phyloP scores from a whole-genome alignment of 2,329 filamentous ascomycete genomes.

The Phoma sp. region DNA sequence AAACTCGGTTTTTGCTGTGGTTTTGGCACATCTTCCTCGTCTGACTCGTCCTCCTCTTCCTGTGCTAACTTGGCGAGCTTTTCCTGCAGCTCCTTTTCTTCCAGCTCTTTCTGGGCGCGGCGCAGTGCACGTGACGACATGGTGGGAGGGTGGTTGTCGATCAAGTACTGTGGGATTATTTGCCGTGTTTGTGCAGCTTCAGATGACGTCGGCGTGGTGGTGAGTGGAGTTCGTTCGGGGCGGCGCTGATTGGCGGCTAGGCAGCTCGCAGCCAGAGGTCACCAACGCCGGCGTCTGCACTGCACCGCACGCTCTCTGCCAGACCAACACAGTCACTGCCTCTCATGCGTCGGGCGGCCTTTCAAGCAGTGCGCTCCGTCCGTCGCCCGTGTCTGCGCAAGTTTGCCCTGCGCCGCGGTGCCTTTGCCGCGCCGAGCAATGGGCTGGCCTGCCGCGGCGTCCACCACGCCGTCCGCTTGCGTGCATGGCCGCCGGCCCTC shows the following conservation, averaged over 20 bases:
- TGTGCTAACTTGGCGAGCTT: constrained; percentile 45
- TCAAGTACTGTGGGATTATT: neutral
- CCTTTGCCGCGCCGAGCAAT: constrained; percentile 47
- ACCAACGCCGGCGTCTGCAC: too few relatives aligned
- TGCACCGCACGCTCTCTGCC: too few relatives aligned
- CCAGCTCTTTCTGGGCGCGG: constrained; percentile 68
- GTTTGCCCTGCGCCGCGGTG: constrained; percentile 58
- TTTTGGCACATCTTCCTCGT: constrained; percentile 45
- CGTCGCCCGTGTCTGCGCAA: constrained; percentile 70
- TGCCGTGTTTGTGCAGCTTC: neutral
- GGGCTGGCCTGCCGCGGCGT: constrained; percentile 58
- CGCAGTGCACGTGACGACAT: constrained; percentile 74
- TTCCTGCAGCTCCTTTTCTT: constrained; percentile 61
- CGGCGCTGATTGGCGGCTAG: too few relatives aligned
- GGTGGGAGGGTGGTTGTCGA: too few relatives aligned
- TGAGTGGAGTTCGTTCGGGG: constrained; percentile 3
- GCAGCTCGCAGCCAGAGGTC: too few relatives aligned
- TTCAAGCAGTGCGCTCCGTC: constrained; percentile 72
- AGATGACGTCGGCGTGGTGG: constrained; percentile 1
- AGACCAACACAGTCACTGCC: constrained; percentile 11
- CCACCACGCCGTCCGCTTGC: constrained; percentile 47
- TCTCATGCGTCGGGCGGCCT: constrained; percentile 76
- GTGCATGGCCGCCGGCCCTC: constrained; percentile 45
- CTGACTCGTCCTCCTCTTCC: constrained; percentile 48
- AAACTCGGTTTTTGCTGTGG: constrained; percentile 50